These are phyloP conservation scores for Acanthamoeba castellanii DNA, from an alignment of 208 protist species.

Conservation along the genomic window DNA sequence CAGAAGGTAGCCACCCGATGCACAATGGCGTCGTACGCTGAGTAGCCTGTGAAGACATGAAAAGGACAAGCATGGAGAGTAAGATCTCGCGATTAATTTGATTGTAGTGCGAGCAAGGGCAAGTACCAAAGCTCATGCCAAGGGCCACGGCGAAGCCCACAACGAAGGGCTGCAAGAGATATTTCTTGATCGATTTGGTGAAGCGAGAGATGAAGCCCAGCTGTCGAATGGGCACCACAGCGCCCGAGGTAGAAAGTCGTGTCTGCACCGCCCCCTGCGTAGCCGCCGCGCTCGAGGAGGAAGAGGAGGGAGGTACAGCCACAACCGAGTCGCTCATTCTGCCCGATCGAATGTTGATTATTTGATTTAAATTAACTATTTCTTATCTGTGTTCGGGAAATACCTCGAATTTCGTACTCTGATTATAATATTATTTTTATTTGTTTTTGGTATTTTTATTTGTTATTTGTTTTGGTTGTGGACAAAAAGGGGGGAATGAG, in stretches of 20 bases:
- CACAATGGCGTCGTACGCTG: neutral
- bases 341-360: neutral
- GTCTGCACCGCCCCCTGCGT: neutral
- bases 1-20: neutral
- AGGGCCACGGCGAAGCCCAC: conserved; percentile 33
- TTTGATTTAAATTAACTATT: neutral
- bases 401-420: too few relatives aligned
- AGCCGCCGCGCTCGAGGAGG: neutral
- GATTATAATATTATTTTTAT: too few relatives aligned
- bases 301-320: neutral
- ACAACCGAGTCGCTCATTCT: neutral
- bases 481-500: too few relatives aligned
- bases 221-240: neutral
- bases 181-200: conserved; percentile 37
- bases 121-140: conserved; percentile 45
- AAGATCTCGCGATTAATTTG: neutral
- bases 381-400: too few relatives aligned
- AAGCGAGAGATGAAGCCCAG: neutral
- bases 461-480: too few relatives aligned
- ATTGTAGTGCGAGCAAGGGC: neutral
- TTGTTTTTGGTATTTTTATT: too few relatives aligned
- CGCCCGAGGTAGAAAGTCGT: neutral
- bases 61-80: neutral
- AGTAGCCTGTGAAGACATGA: neutral
- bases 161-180: conserved; percentile 26